Evolutionary conservation across 139 green algal genomes (phyloP).

Genomic region (Gonium pectorale): DNA sequence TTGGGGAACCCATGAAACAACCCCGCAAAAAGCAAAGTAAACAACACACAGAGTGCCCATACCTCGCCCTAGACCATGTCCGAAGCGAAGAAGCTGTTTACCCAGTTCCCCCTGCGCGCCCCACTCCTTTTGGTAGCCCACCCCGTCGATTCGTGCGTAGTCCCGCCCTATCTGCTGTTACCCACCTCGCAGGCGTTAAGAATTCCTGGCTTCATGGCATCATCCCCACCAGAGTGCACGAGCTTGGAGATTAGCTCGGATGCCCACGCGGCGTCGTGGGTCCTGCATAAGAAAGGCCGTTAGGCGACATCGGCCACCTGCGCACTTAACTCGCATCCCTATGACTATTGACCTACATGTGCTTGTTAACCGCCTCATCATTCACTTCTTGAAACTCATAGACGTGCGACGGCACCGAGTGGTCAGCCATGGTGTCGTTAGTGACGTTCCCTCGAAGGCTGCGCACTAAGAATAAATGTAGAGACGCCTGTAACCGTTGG

Average conservation of each 20-base stretch:
- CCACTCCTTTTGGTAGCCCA: too few relatives aligned
- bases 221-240: neutral
- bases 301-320: neutral
- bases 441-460: too few relatives aligned
- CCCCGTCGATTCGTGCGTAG: too few relatives aligned
- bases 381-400: neutral
- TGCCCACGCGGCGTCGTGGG: neutral
- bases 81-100: too few relatives aligned
- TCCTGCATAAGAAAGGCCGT: neutral
- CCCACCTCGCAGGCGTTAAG: slow-evolving; percentile 44
- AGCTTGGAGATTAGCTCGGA: slow-evolving; percentile 19
- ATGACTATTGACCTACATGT: neutral
- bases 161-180: too few relatives aligned
- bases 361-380: neutral
- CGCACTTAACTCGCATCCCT: neutral
- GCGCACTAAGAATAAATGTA: too few relatives aligned
- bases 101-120: too few relatives aligned
- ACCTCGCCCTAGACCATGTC: too few relatives aligned
- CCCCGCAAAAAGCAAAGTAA: too few relatives aligned
- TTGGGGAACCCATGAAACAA: too few relatives aligned
- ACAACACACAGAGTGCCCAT: too few relatives aligned
- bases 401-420: neutral
- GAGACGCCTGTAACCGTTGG: too few relatives aligned
- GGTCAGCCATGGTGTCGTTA: neutral
- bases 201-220: slow-evolving; percentile 32